Evolutionary conservation across 805 yeast species (phyloP).

Genomic region (Cyberlindnera meyerae): DNA sequence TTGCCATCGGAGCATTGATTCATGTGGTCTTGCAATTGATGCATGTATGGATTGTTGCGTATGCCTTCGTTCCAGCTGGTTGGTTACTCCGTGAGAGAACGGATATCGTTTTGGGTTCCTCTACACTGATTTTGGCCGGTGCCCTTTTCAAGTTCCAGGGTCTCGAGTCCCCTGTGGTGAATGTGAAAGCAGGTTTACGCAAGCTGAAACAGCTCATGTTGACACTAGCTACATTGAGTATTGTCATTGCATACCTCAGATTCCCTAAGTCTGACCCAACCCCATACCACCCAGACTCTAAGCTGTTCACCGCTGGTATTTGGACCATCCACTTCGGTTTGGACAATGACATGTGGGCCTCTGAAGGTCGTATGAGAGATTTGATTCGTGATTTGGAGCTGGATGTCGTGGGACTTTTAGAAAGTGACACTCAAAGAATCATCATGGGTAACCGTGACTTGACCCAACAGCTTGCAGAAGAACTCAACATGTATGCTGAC

Average conservation of each 20-base stretch:
- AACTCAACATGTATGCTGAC: conserved; percentile 90
- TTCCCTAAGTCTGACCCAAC: conserved; percentile 56
- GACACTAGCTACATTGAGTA: conserved; percentile 40
- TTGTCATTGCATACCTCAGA: conserved; percentile 50
- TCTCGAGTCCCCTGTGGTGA: conserved; percentile 3
- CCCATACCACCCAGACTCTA: conserved; percentile 64
- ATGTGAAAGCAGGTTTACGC: conserved; percentile 6
- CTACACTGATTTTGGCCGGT: conserved; percentile 47
- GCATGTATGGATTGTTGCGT: conserved; percentile 96
- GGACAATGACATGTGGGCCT: conserved; percentile 97
- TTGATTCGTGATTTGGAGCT: conserved; percentile 80
- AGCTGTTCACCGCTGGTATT: conserved; percentile 86
- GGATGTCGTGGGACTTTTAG: conserved; percentile 87
- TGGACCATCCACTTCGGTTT: conserved; percentile 98
- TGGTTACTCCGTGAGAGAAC: conserved; percentile 82
- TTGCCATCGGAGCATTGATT: conserved; percentile 44
- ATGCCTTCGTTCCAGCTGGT: conserved; percentile 97
- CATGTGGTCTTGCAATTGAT: conserved; percentile 60
- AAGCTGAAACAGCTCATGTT: conserved; percentile 26
- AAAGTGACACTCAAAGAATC: conserved; percentile 88
- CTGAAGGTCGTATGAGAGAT: conserved; percentile 84
- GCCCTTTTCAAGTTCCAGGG: conserved; percentile 38
- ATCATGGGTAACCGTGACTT: conserved; percentile 95
- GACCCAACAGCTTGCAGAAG: conserved; percentile 87
- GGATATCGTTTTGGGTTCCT: conserved; percentile 59